phyloP scores from a whole-genome alignment of 1,284 basidiomycete species.

The Rhodotorula sp. region DNA sequence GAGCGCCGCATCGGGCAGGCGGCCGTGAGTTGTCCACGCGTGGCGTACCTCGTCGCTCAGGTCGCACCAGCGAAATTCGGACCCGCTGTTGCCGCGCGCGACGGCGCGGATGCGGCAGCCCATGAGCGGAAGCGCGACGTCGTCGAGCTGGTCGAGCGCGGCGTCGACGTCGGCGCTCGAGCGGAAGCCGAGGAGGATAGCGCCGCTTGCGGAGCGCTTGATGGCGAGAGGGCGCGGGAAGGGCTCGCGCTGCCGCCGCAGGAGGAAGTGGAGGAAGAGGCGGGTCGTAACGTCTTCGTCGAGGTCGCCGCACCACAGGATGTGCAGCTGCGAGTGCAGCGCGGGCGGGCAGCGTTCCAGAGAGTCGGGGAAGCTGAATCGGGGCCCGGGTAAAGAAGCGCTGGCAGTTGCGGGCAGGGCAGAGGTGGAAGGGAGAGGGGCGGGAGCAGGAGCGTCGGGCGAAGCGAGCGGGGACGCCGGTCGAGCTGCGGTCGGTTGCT shows the following conservation, averaged over 20 bases:
- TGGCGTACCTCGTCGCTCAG: not conserved
- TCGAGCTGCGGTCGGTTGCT: too few species aligned
- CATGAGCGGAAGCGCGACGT: not conserved
- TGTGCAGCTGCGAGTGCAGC: not conserved
- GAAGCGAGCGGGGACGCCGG: too few species aligned
- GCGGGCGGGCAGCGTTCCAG: not conserved
- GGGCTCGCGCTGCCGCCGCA: not conserved
- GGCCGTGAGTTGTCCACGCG: not conserved
- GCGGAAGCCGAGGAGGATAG: not conserved
- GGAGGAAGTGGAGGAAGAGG: slow-evolving; percentile 3
- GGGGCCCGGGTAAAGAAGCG: not conserved
- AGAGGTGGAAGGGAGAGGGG: too few species aligned
- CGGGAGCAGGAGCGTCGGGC: too few species aligned
- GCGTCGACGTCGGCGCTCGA: not conserved
- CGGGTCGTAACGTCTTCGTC: not conserved
- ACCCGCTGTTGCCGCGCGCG: not conserved
- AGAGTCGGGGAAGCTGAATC: not conserved
- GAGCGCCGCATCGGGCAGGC: not conserved
- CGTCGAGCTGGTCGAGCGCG: not conserved
- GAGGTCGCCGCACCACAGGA: not conserved
- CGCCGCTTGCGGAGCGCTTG: not conserved
- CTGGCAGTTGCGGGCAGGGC: too few species aligned
- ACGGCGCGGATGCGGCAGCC: not conserved
- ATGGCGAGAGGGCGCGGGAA: not conserved
- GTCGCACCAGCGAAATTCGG: not conserved